Conservation (phyloP, 108 stramenopile species). For the Aurantiochytrium sp. region DNA sequence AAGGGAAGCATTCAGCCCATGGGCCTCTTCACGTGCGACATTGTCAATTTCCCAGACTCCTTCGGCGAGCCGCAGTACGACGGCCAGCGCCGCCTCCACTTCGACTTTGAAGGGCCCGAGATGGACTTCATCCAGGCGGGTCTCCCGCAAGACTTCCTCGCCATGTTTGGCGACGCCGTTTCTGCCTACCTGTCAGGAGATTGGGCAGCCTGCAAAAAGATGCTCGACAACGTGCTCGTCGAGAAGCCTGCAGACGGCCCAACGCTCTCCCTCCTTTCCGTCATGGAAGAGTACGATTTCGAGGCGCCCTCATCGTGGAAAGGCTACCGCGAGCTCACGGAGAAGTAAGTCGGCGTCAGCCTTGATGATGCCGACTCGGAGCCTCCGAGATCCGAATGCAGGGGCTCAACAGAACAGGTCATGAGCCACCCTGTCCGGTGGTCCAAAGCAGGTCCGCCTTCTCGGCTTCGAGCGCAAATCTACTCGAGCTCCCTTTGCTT, state of each 20-base stretch:
- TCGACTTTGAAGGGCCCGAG: conserved; percentile 70
- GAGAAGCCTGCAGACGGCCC: conserved; percentile 32
- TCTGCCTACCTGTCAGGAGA: conserved; percentile 69
- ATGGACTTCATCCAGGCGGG: conserved; percentile 71
- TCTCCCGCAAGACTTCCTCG: conserved; percentile 67
- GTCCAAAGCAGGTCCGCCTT: too few relatives aligned
- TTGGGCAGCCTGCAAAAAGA: conserved; percentile 60
- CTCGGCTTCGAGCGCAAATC: too few relatives aligned
- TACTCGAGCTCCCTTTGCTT: too few relatives aligned
- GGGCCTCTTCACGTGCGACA: conserved; percentile 81
- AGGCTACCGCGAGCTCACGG: conserved; percentile 1
- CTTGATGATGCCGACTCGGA: too few relatives aligned
- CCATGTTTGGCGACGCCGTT: conserved; percentile 61
- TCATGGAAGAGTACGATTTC: conserved; percentile 19
- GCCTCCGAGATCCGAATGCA: too few relatives aligned
- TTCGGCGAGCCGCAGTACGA: conserved; percentile 68
- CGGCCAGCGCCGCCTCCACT: conserved; percentile 65
- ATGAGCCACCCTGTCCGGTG: too few relatives aligned
- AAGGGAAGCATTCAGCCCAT: conserved; percentile 85
- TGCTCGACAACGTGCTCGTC: conserved; percentile 39
- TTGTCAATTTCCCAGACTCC: conserved; percentile 65
- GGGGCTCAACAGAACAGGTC: too few relatives aligned
- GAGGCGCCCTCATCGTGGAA: neutral
- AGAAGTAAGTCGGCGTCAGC: neutral
- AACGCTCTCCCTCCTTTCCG: neutral